Evolutionary conservation across 1,284 basidiomycete species (phyloP), one percentile per base, ranked within the genome.

Genomic region (Sporisorium exsertum): DNA sequence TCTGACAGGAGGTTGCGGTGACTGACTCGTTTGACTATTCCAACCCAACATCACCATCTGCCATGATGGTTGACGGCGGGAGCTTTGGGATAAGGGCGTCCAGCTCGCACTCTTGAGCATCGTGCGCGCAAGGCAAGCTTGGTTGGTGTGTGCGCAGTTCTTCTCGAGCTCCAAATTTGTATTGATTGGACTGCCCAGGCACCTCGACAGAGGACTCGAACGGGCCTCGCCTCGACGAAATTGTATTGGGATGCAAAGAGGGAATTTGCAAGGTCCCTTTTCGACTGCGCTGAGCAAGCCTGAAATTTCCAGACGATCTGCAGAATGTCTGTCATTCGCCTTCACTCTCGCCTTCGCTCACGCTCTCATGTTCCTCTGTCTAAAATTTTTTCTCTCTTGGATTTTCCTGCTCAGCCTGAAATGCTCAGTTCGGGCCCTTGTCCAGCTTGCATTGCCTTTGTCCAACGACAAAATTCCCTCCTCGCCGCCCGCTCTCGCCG

Each of bases 111-210:
- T 29, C 7, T 20, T 18, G 37, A 54, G 22, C 37, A 16, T 22
- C 20, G 43, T 47, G 55, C 55, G 55, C 43, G 55, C 55, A 26
- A 57, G 32, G 43, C 18, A 7, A 15, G n/a, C n/a, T 13, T 29
- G 24, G 49, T 49, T 68, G 65, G 65, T 68, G 32, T 61, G 65
- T 62, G 65, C 59, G 45, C 54, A 57, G 49, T 67, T 67, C 64
- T 67, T 67, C 65, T 68, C 37, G 54, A 16, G 57, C 53, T 62
- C 53, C 65, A 61, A 27, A 10, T 1, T 35, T 60, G 50, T 52
- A 47, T 58, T 64, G 54, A 26, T n/a, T 37, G 12, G 47, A 32
- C 1, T 6, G n/a, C n/a, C 16, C 8, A 20, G 53, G 62, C 55
- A 45, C 16, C 24, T 58, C 4, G 20, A 16, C 53, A 56, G 60